Evolutionary conservation across 371 early-diverging fungal species (phyloP).

Genomic region (Mortierella polycephala): DNA sequence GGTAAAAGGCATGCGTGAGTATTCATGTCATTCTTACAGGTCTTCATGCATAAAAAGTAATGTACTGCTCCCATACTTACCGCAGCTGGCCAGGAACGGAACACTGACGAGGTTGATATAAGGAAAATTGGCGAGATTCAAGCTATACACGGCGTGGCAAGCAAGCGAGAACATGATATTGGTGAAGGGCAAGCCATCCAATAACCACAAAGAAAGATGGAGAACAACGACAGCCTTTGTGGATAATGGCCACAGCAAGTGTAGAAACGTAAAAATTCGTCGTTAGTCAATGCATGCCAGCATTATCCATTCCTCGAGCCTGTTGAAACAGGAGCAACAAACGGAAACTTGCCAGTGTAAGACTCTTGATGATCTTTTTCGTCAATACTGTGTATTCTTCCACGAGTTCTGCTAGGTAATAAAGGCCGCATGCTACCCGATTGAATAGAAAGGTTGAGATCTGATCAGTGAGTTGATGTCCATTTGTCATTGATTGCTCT

Average conservation of each 20-base stretch:
- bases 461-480: not conserved
- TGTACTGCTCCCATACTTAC: slow-evolving; percentile 54
- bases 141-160: slow-evolving; percentile 78
- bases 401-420: slow-evolving; percentile 62
- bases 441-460: not conserved
- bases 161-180: slow-evolving; percentile 70
- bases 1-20: slow-evolving; percentile 1
- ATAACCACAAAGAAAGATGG: slow-evolving; percentile 72
- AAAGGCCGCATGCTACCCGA: slow-evolving; percentile 82
- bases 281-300: not conserved
- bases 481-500: not conserved
- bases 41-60: not conserved
- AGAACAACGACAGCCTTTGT: slow-evolving; percentile 65
- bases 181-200: slow-evolving; percentile 76
- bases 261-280: not conserved
- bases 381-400: slow-evolving; percentile 88
- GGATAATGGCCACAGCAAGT: not conserved
- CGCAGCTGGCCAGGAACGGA: slow-evolving; percentile 73
- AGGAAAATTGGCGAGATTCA: slow-evolving; percentile 79
- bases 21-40: not conserved
- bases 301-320: not conserved
- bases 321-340: not conserved
- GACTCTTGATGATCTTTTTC: slow-evolving; percentile 77
- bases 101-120: slow-evolving; percentile 71
- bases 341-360: slow-evolving; percentile 63